Conservation (phyloP, 2,329 filamentous ascomycete species). For the Paraconiothyrium sp. region DNA sequence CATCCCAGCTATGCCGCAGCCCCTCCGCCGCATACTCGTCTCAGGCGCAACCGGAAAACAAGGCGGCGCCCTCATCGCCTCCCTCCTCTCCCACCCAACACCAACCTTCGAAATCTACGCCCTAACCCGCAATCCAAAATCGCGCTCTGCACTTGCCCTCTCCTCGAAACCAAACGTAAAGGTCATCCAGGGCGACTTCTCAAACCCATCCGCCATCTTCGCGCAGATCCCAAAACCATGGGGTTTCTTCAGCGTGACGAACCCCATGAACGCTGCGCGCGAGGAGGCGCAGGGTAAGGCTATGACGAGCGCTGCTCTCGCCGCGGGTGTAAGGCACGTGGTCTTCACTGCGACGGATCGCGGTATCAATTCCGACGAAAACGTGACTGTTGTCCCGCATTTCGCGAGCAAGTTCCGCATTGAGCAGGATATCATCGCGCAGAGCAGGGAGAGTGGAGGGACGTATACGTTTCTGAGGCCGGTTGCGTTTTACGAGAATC, state of each 20-base stretch:
- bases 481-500: slow-evolving; percentile 4
- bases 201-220: slow-evolving; percentile 7
- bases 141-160: background rate
- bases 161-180: slow-evolving; percentile 7
- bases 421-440: background rate
- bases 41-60: slow-evolving; percentile 7
- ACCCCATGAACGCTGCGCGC: slow-evolving; percentile 1
- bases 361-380: background rate
- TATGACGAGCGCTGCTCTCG: background rate
- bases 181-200: slow-evolving; percentile 5
- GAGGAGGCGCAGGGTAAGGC: slow-evolving; percentile 4
- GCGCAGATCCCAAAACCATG: slow-evolving; percentile 2
- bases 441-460: background rate
- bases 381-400: background rate
- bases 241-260: slow-evolving; percentile 7
- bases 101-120: slow-evolving; percentile 10
- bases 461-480: slow-evolving; percentile 5
- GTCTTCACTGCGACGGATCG: slow-evolving; percentile 7
- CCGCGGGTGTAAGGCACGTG: background rate
- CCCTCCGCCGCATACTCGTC: slow-evolving; percentile 7
- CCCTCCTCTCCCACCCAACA: background rate
- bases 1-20: background rate
- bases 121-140: slow-evolving; percentile 5
- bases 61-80: slow-evolving; percentile 7
- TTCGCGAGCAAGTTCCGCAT: slow-evolving; percentile 10